phyloP scores from a whole-genome alignment of 2,329 filamentous ascomycete genomes.

The Sphaerulina populicola region DNA sequence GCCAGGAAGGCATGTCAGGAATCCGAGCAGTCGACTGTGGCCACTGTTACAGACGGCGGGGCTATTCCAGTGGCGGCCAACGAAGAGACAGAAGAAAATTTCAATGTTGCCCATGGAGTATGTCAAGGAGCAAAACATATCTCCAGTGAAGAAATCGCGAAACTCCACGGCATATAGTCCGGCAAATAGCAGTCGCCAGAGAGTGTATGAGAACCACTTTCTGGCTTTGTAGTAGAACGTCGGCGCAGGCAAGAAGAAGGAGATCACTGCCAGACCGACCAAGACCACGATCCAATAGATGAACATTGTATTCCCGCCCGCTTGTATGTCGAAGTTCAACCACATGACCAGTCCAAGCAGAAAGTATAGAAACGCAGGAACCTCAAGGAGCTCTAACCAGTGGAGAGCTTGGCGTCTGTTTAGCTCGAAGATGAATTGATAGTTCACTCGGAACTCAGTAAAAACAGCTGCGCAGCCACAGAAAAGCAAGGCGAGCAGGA shows the following conservation, averaged over 20 bases:
- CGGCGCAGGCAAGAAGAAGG: conserved; percentile 66
- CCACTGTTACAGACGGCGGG: conserved; percentile 75
- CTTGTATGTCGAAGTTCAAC: conserved; percentile 70
- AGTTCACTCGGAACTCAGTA: conserved; percentile 81
- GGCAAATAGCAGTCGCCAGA: conserved; percentile 73
- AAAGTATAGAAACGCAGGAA: conserved; percentile 76
- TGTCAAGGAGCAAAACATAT: conserved; percentile 94
- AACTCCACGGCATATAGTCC: conserved; percentile 92
- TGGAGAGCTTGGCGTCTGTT: conserved; percentile 72
- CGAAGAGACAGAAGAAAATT: conserved; percentile 90
- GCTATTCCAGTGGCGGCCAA: conserved; percentile 59
- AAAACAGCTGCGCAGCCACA: conserved; percentile 77
- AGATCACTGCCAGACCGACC: conserved; percentile 55
- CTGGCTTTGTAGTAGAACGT: conserved; percentile 68
- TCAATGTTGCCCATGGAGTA: conserved; percentile 85
- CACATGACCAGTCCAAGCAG: conserved; percentile 71
- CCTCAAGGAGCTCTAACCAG: conserved; percentile 79
- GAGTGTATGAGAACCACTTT: conserved; percentile 81
- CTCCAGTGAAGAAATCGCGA: conserved; percentile 91
- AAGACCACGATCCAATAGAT: conserved; percentile 81
- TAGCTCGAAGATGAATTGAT: conserved; percentile 82
- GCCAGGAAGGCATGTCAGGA: conserved; percentile 72
- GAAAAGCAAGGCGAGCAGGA: conserved; percentile 75
- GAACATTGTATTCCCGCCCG: conserved; percentile 57
- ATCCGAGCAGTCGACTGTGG: conserved; percentile 74